Evolutionary conservation across 352 stramenopile genomes (phyloP).

Genomic region (Pythium volutum): DNA sequence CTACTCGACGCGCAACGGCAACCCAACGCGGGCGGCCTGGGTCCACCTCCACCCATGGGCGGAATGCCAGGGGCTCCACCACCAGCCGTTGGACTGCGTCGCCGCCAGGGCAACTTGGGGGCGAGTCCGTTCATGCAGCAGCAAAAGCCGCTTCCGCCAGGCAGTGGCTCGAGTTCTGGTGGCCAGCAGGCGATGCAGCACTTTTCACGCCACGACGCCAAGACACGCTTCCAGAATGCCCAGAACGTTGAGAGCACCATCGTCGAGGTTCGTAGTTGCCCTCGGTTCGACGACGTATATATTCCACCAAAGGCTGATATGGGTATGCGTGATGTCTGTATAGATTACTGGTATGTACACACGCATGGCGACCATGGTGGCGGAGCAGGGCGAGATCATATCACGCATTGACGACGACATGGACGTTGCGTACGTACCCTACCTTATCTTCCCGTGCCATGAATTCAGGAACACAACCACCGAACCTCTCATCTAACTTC

Average conservation of each 20-base stretch:
- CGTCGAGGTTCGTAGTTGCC: slow-evolving; percentile 57
- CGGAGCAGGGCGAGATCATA: slow-evolving; percentile 78
- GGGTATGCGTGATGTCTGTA: background rate
- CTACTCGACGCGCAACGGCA: slow-evolving; percentile 23
- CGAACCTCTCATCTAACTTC: background rate
- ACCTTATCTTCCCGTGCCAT: too few relatives aligned
- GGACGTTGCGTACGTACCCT: slow-evolving; percentile 70
- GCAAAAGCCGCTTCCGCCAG: slow-evolving; percentile 34
- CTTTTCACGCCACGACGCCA: slow-evolving; percentile 60
- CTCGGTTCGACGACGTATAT: background rate
- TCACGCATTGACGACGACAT: slow-evolving; percentile 85
- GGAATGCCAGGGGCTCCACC: slow-evolving; percentile 3
- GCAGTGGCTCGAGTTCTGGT: slow-evolving; percentile 2
- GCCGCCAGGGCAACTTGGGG: slow-evolving; percentile 53
- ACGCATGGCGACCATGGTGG: slow-evolving; percentile 80
- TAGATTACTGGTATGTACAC: slow-evolving; percentile 88
- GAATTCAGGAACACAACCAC: too few relatives aligned
- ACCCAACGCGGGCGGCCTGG: slow-evolving; percentile 8
- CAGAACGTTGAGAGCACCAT: slow-evolving; percentile 82
- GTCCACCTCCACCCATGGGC: slow-evolving; percentile 4
- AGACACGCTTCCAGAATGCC: slow-evolving; percentile 72
- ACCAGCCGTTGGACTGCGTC: slow-evolving; percentile 42
- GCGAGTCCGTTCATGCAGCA: slow-evolving; percentile 78
- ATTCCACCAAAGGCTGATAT: background rate
- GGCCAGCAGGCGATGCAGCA: slow-evolving; percentile 59